Base-by-base conservation (phyloP, 164 flowering plant genomes). In the Sedum album region DNA sequence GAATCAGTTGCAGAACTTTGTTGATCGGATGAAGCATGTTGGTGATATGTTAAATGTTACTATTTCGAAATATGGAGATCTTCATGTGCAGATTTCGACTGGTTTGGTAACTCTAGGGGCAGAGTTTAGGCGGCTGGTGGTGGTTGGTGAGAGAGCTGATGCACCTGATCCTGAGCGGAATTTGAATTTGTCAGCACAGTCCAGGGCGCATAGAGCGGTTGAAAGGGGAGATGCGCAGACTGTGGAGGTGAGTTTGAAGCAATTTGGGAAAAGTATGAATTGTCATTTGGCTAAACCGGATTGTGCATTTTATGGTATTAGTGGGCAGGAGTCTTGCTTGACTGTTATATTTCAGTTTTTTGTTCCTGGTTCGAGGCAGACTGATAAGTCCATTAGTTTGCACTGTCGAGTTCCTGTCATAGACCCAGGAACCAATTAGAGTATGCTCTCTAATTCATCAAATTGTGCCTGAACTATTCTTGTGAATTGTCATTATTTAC, bases 341-440 rank as follows among this genome's bases (percentile, higher is more conserved):
- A 86, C 90, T 15, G 91, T 92, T 71, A 82, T 95, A 62, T 95
- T 88, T 76, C 97, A 95, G 85, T 95, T 95, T 83, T 92, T 88
- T 68, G 76, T 92, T 73, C 90, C 96, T 1, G 99, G 97, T 35
- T 80, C 97, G 3, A 81, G 80, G 36, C 91, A 85, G 64, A 87
- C 84, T 20, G 96, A 95, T 74, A 95, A 86, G 71, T 90, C 99
- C 7, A 84, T 92, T 68, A 95, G 99, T 74, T 76, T 92, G 65
- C 96, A 91, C 67, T 94, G 99, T 71, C 73, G 96, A 79, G 88
- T 94, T 64, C 99, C 48, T 44, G 48, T 44, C 18, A 11, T 44
- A 11, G 48, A 44, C 48, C 18, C 48, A 18, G 48, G 48, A 4
- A 15, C 17, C 48, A 44, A 44, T 44, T 44, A 18, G 15, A 44